phyloP scores from a whole-genome alignment of 2,329 filamentous ascomycete genomes.

The Sclerotinia subarctica region DNA sequence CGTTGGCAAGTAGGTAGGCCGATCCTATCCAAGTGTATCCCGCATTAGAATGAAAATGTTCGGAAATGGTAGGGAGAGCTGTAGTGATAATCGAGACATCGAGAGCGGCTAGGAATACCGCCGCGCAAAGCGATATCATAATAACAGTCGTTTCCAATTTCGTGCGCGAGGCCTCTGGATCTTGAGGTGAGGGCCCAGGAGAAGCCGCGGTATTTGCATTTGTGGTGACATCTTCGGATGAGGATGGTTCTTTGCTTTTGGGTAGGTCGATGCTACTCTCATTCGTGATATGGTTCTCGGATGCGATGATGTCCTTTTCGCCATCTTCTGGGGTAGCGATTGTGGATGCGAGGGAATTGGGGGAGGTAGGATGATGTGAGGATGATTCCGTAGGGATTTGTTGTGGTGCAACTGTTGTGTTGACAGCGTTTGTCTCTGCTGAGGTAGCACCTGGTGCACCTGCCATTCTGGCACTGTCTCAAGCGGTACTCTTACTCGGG shows the following conservation, averaged over 20 bases:
- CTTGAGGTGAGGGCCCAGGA: slow-evolving; percentile 1
- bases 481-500: neutral
- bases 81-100: slow-evolving; percentile 57
- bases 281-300: neutral
- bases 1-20: slow-evolving; percentile 67
- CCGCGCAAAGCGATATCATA: slow-evolving; percentile 36
- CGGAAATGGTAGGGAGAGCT: slow-evolving; percentile 57
- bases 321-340: neutral
- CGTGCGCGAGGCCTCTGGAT: slow-evolving; percentile 36
- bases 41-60: slow-evolving; percentile 48
- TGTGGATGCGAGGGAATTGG: neutral
- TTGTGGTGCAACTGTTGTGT: neutral
- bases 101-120: slow-evolving; percentile 38
- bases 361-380: neutral
- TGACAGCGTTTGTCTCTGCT: neutral
- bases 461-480: neutral
- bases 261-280: neutral
- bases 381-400: neutral
- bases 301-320: neutral
- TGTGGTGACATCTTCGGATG: neutral
- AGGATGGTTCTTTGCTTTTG: neutral
- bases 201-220: neutral
- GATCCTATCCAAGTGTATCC: slow-evolving; percentile 74
- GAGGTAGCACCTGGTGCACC: neutral
- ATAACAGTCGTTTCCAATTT: slow-evolving; percentile 36